Base-by-base conservation (phyloP, 2,329 filamentous ascomycete genomes). In the Colletotrichum sp. region DNA sequence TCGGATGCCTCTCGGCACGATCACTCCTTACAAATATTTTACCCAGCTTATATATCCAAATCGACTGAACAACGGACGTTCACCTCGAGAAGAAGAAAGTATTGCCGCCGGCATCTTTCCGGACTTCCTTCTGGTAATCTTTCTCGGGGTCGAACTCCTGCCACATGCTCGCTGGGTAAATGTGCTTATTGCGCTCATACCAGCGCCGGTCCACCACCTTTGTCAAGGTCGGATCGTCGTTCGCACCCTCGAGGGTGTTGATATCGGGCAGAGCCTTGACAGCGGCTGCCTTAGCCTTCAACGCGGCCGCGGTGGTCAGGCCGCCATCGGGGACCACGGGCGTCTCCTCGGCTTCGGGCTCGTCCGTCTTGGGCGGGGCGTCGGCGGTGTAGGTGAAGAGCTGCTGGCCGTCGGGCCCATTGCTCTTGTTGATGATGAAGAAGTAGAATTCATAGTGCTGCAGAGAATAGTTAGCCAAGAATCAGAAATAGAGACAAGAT, bases 171-270 rank as follows among this genome's bases (percentile, higher is more conserved):
- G 96, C 96, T 0, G 97, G 97, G 83, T 96, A 99, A 74, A 99
- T 98, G 84, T 99, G 97, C 86, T 98, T 99, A 84, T 98, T 98
- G 81, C 93, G 92, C 87, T 98, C 96, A 83, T 98, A 99, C 97
- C 97, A 99, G 76, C 97, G 89, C 76, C 97, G 91, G 86, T 99
- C 96, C 6, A 99, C 96, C 5, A 99, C 96, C 83, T 98, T 98
- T 5, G 96, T 98, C 77, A 94, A 86, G 5, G 90, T 90, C 1
- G 96, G 93, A 79, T 98, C 96, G 77, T 97, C 94, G 55, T 89
- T 85, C 30, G 89, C 92, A 16, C 96, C 96, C 86, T 98, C 96
- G 15, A 93, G 89, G 69, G 89, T 88, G 52, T 85, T 86, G 62
- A 92, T 87, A 64, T 89, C 88, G 16, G 88, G 84, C 5, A 87